Conservation (phyloP, 805 yeast genomes). For the Metschnikowia koreensis region DNA sequence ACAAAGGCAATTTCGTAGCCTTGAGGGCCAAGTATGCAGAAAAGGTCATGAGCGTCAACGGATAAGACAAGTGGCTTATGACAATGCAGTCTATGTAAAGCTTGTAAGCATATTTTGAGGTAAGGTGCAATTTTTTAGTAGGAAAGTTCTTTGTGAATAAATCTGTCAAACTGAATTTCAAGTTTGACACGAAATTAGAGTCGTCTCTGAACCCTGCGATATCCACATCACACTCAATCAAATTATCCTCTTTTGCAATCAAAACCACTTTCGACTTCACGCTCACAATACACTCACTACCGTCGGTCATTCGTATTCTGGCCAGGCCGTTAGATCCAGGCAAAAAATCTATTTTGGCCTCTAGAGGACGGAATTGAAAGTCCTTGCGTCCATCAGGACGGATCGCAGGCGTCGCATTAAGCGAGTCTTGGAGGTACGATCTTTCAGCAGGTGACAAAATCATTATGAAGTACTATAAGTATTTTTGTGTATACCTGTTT, state of each 20-base stretch:
- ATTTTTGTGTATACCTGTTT: conserved; percentile 1
- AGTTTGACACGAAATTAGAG: conserved; percentile 61
- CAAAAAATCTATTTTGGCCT: conserved; percentile 74
- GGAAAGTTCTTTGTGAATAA: conserved; percentile 55
- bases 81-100: conserved; percentile 78
- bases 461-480: conserved; percentile 35
- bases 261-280: conserved; percentile 78
- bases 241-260: conserved; percentile 37
- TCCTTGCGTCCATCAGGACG: conserved; percentile 84
- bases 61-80: conserved; percentile 74
- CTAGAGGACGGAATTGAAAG: conserved; percentile 81
- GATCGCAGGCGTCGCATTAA: conserved; percentile 54
- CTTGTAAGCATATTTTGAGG: conserved; percentile 73
- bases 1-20: conserved; percentile 70
- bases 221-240: conserved; percentile 76
- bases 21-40: conserved; percentile 79
- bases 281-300: conserved; percentile 91
- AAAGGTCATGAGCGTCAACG: conserved; percentile 76
- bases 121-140: conserved; percentile 51
- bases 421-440: conserved; percentile 72
- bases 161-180: conserved; percentile 60
- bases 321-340: conserved; percentile 93
- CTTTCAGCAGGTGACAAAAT: conserved; percentile 74
- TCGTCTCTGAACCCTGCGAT: conserved; percentile 81
- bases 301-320: conserved; percentile 80